Base-by-base conservation (phyloP, 805 yeast genomes). In the Candida orba region DNA sequence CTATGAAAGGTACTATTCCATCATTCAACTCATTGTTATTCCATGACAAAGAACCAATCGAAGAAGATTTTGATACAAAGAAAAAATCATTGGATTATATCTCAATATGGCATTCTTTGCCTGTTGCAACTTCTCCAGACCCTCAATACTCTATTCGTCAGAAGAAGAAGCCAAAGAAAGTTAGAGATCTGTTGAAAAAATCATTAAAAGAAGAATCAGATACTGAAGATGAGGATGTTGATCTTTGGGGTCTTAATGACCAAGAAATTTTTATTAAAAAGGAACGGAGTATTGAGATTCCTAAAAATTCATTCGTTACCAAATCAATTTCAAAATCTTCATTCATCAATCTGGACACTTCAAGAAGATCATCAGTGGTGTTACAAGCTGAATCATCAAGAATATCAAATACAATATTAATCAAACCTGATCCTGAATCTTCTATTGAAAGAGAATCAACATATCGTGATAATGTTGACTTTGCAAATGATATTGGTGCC, bases 71-170 rank as follows among this genome's bases (percentile, higher is more conserved):
- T 20, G 5, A 5, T 20, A 20, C 14, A 4, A 9, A 22, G 3
- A 36, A 49, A 3, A 49, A 52, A 24, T 50, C 57, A n/a, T 46
- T 52, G 4, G 58, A 52, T 33, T 58, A 53, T 39, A 50, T 57
- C 27, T 50, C 53, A 14, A 59, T 54, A 20, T 58, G 61, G 62
- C 53, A 52, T 37, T 54, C 46, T 37, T 69, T 20, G 62, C 65
- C 44, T 62, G 67, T 49, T 29, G 37, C 50, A 15, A n/a, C 4
- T 3, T 47, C 55, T 1, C 55, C 52, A 9, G 23, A 50, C 6
- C 56, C 58, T 14, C 60, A 57, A 36, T 57, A 57, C 34, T 42
- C 46, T 10, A 30, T 45, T 10, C 45, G 42, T 4, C 29, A 44
- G 3, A 51, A 51, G 43, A 52, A 48, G 14, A 40, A 58, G 15